phyloP scores from a whole-genome alignment of 2,329 filamentous ascomycete species.

The Zasmidium angulare region DNA sequence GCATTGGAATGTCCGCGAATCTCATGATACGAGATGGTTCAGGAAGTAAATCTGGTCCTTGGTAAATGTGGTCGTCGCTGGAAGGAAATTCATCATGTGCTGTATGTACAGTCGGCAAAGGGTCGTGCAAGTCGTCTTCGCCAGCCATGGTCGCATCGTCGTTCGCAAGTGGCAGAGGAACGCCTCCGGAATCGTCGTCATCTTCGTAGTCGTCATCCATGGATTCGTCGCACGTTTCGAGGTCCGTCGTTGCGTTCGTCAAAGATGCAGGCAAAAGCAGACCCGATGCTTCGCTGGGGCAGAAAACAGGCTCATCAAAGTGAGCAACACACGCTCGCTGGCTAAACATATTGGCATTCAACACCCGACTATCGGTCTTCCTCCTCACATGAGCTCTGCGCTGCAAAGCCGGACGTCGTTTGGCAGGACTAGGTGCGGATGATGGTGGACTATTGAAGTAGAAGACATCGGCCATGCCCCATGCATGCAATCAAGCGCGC shows the following conservation, averaged over 20 bases:
- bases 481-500: background rate
- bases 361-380: slow-evolving; percentile 9
- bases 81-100: background rate
- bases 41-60: background rate
- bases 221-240: slow-evolving; percentile 8
- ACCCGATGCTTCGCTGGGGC: slow-evolving; percentile 20
- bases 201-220: slow-evolving; percentile 17
- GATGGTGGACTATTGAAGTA: slow-evolving; percentile 27
- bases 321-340: slow-evolving; percentile 29
- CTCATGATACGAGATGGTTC: too few species aligned
- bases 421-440: slow-evolving; percentile 10
- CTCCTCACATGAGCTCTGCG: slow-evolving; percentile 18
- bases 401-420: slow-evolving; percentile 14
- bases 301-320: slow-evolving; percentile 30
- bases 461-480: slow-evolving; percentile 26
- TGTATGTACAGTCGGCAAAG: slow-evolving; percentile 1
- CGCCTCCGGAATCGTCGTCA: too few species aligned
- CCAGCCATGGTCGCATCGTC: slow-evolving; percentile 7
- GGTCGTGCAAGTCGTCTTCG: background rate
- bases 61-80: slow-evolving; percentile 2
- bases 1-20: slow-evolving; percentile 5
- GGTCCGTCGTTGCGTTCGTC: slow-evolving; percentile 5
- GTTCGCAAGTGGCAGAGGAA: slow-evolving; percentile 1
- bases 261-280: slow-evolving; percentile 18
- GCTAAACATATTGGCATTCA: slow-evolving; percentile 19